Base-by-base conservation (phyloP, 2,329 filamentous ascomycete species). In the Colletotrichum camelliae region DNA sequence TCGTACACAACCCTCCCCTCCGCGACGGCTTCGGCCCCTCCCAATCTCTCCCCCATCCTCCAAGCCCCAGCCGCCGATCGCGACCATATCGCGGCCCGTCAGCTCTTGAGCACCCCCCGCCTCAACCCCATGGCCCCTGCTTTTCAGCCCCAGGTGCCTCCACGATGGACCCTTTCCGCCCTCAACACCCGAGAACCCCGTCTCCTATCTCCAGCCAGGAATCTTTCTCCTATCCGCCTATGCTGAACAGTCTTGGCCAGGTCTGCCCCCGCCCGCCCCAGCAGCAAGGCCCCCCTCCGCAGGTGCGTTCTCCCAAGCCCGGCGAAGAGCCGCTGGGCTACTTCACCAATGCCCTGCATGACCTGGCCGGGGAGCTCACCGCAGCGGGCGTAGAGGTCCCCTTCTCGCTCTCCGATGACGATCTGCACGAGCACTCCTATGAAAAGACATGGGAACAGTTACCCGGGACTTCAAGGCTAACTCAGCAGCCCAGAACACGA, bases 141-240 rank as follows among this genome's bases (percentile, higher is more conserved):
- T 7, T 52, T 52, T 2, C 43, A 13, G n/a, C 43, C 43, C 13
- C 43, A 52, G 39, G n/a, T 18, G 18, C 39, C 1, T 18, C 1
- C 1, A 18, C 18, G 1, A 2, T 12, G 39, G 39, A 48, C 39
- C 39, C 39, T 6, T 6, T 48, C 18, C 39, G 39, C 9, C 39
- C 39, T 7, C 39, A 48, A n/a, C 39, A 48, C 18, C 39, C 39
- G 39, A 48, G 39, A 48, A 48, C 0, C 39, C 39, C 18, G 2
- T 1, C 3, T n/a, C 18, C 18, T 48, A 48, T 18, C 18, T 12
- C 18, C 39, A 2, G 18, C 5, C 39, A n/a, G 39, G 0, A 0
- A 9, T 48, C 18, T 12, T 48, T 48, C 18, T 18, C 39, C 39
- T 48, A 48, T 12, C 39, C 39, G 39, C 39, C 39, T n/a, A 48